Conservation (phyloP, 345 rosid species). For the Orychophragmus violaceus region DNA sequence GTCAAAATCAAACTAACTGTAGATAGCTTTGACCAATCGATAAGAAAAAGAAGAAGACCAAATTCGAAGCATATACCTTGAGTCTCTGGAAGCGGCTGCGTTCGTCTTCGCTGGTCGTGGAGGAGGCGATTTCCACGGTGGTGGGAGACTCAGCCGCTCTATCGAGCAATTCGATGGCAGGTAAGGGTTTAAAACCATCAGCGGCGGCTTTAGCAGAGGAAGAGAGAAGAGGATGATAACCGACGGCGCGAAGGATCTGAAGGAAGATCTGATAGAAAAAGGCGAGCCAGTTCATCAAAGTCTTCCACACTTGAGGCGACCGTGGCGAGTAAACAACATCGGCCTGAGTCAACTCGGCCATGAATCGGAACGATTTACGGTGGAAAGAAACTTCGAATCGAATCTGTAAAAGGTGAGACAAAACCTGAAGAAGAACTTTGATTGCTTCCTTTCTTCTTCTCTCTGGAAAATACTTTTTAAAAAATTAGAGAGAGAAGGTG, state of each 20-base stretch:
- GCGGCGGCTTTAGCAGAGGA: constrained; percentile 41
- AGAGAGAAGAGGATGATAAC: constrained; percentile 62
- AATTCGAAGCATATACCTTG: constrained; percentile 51
- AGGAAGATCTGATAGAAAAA: constrained; percentile 83
- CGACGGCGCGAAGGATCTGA: constrained; percentile 59
- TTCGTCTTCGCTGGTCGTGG: constrained; percentile 9
- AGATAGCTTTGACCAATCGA: constrained; percentile 2
- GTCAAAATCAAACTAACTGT: neutral
- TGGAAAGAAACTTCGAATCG: too few species aligned
- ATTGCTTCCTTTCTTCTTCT: neutral
- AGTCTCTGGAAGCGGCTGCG: constrained; percentile 39
- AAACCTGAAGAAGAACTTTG: constrained; percentile 5
- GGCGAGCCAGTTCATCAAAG: constrained; percentile 71
- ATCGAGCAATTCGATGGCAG: constrained; percentile 65
- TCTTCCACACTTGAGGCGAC: constrained; percentile 55
- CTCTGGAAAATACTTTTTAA: too few species aligned
- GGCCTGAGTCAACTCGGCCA: constrained; percentile 94
- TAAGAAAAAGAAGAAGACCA: neutral
- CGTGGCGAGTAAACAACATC: constrained; percentile 70
- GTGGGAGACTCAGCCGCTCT: constrained; percentile 43
- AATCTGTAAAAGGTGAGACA: neutral
- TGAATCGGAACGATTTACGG: constrained; percentile 25
- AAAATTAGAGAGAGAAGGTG: neutral
- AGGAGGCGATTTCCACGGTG: constrained; percentile 44
- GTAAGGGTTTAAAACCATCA: constrained; percentile 66